phyloP scores from a whole-genome alignment of 169 alveolate species.

The Plasmodium cynomolgi region DNA sequence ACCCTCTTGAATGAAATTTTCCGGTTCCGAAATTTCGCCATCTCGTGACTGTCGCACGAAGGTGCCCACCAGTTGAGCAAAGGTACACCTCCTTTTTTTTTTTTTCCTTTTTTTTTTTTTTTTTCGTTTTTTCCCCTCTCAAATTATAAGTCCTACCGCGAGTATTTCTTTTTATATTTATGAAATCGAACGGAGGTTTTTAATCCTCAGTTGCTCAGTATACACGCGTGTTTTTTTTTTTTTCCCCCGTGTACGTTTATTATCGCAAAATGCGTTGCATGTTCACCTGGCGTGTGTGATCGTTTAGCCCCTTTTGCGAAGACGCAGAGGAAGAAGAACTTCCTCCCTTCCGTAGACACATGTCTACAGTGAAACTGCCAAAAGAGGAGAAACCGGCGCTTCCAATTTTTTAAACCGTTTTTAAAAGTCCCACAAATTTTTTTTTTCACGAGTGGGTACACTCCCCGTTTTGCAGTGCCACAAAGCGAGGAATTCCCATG shows the following conservation, averaged over 20 bases:
- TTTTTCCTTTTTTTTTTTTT: not conserved
- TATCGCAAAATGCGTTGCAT: not conserved
- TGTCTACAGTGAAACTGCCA: not conserved
- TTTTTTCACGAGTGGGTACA: not conserved
- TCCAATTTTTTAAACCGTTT: not conserved
- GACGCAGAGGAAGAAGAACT: not conserved
- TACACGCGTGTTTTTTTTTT: not conserved
- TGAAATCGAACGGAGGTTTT: not conserved
- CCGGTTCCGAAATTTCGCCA: constrained; percentile 48
- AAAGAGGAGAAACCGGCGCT: not conserved
- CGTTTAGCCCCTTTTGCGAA: not conserved
- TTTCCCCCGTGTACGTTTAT: not conserved
- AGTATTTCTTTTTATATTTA: not conserved
- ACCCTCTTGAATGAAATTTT: constrained; percentile 61
- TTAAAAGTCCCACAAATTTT: too few relatives aligned
- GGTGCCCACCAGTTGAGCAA: not conserved
- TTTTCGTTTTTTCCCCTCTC: not conserved
- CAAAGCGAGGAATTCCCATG: not conserved
- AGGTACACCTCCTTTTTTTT: not conserved
- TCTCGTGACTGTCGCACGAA: not conserved
- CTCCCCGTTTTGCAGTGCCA: not conserved
- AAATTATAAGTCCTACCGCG: not conserved
- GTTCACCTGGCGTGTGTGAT: not conserved
- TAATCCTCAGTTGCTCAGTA: not conserved
- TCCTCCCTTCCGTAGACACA: not conserved